phyloP scores from a whole-genome alignment of 164 flowering plant genomes.

The Berberis thunbergii region DNA sequence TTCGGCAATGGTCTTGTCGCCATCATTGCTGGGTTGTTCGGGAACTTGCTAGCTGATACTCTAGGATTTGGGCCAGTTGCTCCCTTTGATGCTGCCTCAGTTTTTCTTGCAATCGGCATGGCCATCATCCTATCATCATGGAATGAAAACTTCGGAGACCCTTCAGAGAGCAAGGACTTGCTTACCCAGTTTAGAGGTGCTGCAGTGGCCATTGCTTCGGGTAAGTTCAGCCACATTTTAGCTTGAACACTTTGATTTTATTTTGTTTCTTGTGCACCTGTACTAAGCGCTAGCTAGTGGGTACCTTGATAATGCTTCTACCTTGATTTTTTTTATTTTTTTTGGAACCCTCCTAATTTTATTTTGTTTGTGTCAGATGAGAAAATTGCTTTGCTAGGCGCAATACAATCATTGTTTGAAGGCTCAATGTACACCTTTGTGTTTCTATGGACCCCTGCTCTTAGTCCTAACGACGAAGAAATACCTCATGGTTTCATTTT shows the following conservation, averaged over 20 bases:
- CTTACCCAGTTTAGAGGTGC: slow-evolving; percentile 88
- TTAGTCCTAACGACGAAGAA: slow-evolving; percentile 89
- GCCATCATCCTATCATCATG: slow-evolving; percentile 77
- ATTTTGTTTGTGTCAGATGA: slow-evolving; percentile 49
- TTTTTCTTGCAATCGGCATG: slow-evolving; percentile 93
- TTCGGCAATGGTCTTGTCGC: slow-evolving; percentile 96
- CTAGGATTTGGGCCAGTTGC: slow-evolving; percentile 84
- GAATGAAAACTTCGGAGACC: slow-evolving; percentile 89
- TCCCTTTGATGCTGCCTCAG: slow-evolving; percentile 94
- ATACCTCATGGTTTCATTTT: slow-evolving; percentile 97
- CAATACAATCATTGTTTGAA: slow-evolving; percentile 93
- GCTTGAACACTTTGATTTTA: too few species aligned
- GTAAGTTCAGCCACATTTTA: slow-evolving; percentile 22
- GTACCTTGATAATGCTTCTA: background rate
- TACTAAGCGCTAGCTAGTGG: background rate
- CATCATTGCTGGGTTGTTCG: slow-evolving; percentile 77
- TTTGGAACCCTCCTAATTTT: slow-evolving; percentile 1
- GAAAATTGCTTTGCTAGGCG: slow-evolving; percentile 89
- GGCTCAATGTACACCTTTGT: slow-evolving; percentile 99
- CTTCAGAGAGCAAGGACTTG: slow-evolving; percentile 89
- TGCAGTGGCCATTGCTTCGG: slow-evolving; percentile 91
- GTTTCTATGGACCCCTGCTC: slow-evolving; percentile 97
- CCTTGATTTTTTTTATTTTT: background rate
- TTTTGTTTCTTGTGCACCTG: too few species aligned
- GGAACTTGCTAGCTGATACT: slow-evolving; percentile 68